Evolutionary conservation across 176 grass and related monocot species (phyloP).

Genomic region (maize (Zea mays)): Zm-B73-REFERENCE-NAM-5.0 NC_050097.1:213747001-213747500

Average conservation of each 20-base stretch:
- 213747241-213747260: slow-evolving; percentile 79
- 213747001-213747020: slow-evolving; percentile 95
- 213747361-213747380: slow-evolving; percentile 90
- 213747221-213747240: slow-evolving; percentile 92
- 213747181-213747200: slow-evolving; percentile 98
- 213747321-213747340: slow-evolving; percentile 87
- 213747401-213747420: background rate
- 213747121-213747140: slow-evolving; percentile 62
- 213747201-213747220: slow-evolving; percentile 94
- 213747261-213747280: slow-evolving; percentile 75
- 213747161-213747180: slow-evolving; percentile 52
- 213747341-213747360: slow-evolving; percentile 82
- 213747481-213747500: background rate
- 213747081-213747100: slow-evolving; percentile 84
- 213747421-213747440: slow-evolving; percentile 2
- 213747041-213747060: slow-evolving; percentile 89
- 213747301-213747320: slow-evolving; percentile 97
- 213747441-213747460: slow-evolving; percentile 1
- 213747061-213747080: slow-evolving; percentile 58
- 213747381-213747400: slow-evolving; percentile 44
- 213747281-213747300: slow-evolving; percentile 89
- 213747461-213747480: background rate
- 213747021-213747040: slow-evolving; percentile 59
- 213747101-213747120: slow-evolving; percentile 40
- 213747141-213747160: slow-evolving; percentile 90